Base-by-base conservation (phyloP, 2,329 filamentous ascomycete genomes). In the Alternaria angustiovoidea region DNA sequence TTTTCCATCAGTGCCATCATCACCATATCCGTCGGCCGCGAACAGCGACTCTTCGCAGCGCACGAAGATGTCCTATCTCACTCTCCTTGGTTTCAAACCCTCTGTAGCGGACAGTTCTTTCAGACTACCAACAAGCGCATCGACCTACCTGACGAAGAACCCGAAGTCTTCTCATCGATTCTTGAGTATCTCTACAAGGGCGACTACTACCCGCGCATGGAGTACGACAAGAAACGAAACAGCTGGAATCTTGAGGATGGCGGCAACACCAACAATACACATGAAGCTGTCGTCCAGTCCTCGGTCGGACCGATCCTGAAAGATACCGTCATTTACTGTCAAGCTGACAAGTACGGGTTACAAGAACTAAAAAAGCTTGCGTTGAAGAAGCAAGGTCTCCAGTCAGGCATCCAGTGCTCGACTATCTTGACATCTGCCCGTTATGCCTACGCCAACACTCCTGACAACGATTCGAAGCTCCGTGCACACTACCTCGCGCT, bases 151-250 rank as follows among this genome's bases (percentile, higher is more conserved):
- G 88, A 94, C 61, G 94, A 97, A 79, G 90, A 94, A 69, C 93
- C 94, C 20, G 93, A 96, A 77, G 90, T 96, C 72, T 94, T 97
- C 79, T 96, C 92, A 7, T 93, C 91, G 6, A 86, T 97, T 11
- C 88, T 97, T 57, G 94, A 97, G 76, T 97, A 91, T 70, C 88
- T 97, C 57, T 96, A 96, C 86, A 96, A 96, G 81, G 93, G 93
- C 65, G 94, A 97, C 79, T 97, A 97, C 81, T 94, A 90, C 70
- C 93, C 94, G 3, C 90, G 91, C 18, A 85, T 96, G 24, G 81
- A 92, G 57, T 92, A 93, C 80, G 92, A 94, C 81, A 93, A 93
- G 82, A 88, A 89, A 65, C 87, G 87, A 56, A 89, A 92, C 78
- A 89, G 87, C 53, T 97, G 92, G 90, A 89, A 91, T 75, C 82